Conservation (phyloP, 805 yeast species). For the Cyberlindnera petersonii region DNA sequence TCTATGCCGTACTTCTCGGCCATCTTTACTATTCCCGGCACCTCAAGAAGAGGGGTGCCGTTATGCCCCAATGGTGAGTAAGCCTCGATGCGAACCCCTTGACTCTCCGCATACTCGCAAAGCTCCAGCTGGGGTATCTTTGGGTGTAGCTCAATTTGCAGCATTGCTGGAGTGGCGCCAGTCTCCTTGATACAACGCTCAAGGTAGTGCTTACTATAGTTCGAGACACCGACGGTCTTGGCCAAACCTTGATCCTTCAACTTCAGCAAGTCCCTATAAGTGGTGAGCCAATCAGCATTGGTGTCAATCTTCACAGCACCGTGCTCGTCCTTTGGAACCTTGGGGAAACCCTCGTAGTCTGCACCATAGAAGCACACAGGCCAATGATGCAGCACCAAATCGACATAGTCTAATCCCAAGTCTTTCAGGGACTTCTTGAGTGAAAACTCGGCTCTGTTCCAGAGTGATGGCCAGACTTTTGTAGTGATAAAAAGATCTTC, state of each 20-base stretch:
- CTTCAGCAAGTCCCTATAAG: constrained; percentile 58
- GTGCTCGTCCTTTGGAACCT: constrained; percentile 33
- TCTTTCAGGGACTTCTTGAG: constrained; percentile 54
- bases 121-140: constrained; percentile 61
- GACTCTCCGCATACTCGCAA: constrained; percentile 45
- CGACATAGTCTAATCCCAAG: constrained; percentile 70
- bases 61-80: constrained; percentile 62
- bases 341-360: constrained; percentile 54
- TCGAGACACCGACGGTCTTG: constrained; percentile 57
- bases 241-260: constrained; percentile 45
- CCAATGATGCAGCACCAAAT: constrained; percentile 75
- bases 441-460: constrained; percentile 47
- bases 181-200: constrained; percentile 40
- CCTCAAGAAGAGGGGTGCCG: constrained; percentile 59
- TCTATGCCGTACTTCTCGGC: constrained; percentile 55
- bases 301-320: constrained; percentile 33
- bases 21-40: constrained; percentile 46
- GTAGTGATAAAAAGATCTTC: constrained; percentile 68
- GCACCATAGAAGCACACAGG: constrained; percentile 63
- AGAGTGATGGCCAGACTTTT: constrained; percentile 61
- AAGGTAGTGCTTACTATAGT: constrained; percentile 40
- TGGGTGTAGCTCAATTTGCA: constrained; percentile 74
- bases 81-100: constrained; percentile 52
- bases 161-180: constrained; percentile 47
- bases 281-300: constrained; percentile 40